These are phyloP conservation scores for Benincasa hispida DNA, from an alignment of 306 rosid genomes.

Conservation along the genomic window DNA sequence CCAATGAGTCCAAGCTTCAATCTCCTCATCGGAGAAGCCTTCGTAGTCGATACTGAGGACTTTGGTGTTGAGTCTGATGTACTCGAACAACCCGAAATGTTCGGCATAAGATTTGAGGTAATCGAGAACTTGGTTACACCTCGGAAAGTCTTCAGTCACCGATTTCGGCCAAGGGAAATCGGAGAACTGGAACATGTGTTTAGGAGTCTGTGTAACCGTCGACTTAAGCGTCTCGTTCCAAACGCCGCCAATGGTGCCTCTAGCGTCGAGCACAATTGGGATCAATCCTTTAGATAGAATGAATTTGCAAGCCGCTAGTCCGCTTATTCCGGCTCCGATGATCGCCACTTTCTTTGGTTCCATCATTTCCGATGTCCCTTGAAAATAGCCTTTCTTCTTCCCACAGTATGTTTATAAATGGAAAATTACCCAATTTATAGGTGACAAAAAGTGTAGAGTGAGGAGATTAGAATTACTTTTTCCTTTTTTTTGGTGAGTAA, in stretches of 20 bases:
- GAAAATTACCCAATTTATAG: too few relatives aligned
- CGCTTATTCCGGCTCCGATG: conserved; percentile 19
- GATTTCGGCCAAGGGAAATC: conserved; percentile 21
- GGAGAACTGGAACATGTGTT: conserved; percentile 8
- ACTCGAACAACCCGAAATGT: conserved; percentile 10
- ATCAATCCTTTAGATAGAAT: conserved; percentile 9
- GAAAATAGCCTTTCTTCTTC: too few relatives aligned
- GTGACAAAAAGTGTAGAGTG: too few relatives aligned
- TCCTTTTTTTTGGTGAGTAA: too few relatives aligned
- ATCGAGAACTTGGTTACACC: conserved; percentile 8
- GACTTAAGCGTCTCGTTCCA: conserved; percentile 19
- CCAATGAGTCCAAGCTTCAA: conserved; percentile 16
- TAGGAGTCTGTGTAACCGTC: conserved; percentile 16
- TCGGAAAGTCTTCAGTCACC: conserved; percentile 2
- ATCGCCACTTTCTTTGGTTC: conserved; percentile 11
- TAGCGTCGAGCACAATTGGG: conserved; percentile 15
- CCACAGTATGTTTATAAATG: too few relatives aligned
- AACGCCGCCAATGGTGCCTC: conserved; percentile 10
- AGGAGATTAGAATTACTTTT: too few relatives aligned
- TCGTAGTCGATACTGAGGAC: conserved; percentile 7
- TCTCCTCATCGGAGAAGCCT: neutral
- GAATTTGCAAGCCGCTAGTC: conserved; percentile 18
- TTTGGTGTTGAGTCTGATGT: conserved; percentile 11
- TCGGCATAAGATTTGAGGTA: conserved; percentile 13
- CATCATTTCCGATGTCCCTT: neutral